phyloP scores from a whole-genome alignment of 2,329 filamentous ascomycete species.

The Aspergillus ochraceus region DNA sequence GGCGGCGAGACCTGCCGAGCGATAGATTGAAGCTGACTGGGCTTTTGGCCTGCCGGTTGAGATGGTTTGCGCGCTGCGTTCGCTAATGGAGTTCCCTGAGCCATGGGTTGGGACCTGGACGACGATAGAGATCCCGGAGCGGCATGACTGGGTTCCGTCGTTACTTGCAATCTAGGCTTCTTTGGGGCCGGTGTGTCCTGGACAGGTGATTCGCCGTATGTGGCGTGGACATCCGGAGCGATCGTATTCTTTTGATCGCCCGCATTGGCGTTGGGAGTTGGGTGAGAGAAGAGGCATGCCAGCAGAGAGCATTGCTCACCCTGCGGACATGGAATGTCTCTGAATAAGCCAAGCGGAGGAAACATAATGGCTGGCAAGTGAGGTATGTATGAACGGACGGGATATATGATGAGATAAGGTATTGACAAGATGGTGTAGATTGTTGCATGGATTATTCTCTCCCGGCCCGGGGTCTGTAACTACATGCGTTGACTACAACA shows the following conservation, averaged over 20 bases:
- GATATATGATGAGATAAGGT: background rate
- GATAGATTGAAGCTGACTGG: slow-evolving; percentile 21
- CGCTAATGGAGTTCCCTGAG: background rate
- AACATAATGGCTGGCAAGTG: slow-evolving; percentile 48
- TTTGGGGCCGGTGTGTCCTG: slow-evolving; percentile 29
- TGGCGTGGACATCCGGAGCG: slow-evolving; percentile 8
- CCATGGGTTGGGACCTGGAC: background rate
- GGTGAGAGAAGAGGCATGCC: slow-evolving; percentile 61
- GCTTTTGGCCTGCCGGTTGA: slow-evolving; percentile 12
- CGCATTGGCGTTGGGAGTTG: slow-evolving; percentile 17
- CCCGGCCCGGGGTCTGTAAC: background rate
- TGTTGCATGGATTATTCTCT: background rate
- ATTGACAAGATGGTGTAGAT: background rate
- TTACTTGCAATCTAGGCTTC: slow-evolving; percentile 22
- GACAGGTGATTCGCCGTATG: background rate
- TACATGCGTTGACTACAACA: background rate
- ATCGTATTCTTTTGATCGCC: slow-evolving; percentile 16
- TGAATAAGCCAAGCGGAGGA: slow-evolving; percentile 56
- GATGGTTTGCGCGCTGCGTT: slow-evolving; percentile 12
- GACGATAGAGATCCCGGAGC: background rate
- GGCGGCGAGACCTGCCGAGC: slow-evolving; percentile 32
- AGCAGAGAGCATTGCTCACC: slow-evolving; percentile 51
- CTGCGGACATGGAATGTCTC: slow-evolving; percentile 54
- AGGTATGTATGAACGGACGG: background rate
- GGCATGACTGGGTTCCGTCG: background rate